Percentiles rank a stretch among this genome's conserved stretches.
Evolutionary conservation across 148 eudicot species (phyloP).

Genomic region (Salicornia ramosissima): DNA sequence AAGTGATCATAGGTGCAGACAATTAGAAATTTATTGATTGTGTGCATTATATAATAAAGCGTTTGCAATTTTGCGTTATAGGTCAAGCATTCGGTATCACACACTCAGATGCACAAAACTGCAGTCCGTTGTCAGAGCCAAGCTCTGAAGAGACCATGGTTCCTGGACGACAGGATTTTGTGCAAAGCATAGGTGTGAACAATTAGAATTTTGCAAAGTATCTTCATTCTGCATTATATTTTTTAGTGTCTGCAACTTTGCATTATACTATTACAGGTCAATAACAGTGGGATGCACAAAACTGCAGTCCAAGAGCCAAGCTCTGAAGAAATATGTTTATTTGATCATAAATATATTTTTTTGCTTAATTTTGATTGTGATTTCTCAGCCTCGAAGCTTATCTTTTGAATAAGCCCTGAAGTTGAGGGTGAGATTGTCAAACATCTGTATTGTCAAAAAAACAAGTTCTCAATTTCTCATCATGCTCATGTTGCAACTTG

Average conservation of each 20-base stretch:
- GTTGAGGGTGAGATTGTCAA: neutral
- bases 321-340: neutral
- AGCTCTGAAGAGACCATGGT: neutral
- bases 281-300: too few relatives aligned
- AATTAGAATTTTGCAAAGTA: too few relatives aligned
- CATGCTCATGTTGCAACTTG: slow-evolving; percentile 4
- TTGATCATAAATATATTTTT: too few relatives aligned
- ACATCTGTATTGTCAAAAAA: neutral
- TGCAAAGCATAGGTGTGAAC: too few relatives aligned
- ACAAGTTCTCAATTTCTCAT: neutral
- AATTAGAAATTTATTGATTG: neutral
- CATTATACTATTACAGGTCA: too few relatives aligned
- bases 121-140: neutral
- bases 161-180: neutral
- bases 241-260: too few relatives aligned
- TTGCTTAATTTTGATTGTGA: neutral
- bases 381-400: neutral
- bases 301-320: neutral
- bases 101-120: neutral
- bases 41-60: neutral
- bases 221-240: too few relatives aligned
- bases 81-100: slow-evolving; percentile 1
- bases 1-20: neutral
- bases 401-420: neutral
- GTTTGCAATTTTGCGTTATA: neutral